phyloP scores from a whole-genome alignment of 768 basidiomycete genomes.

The Xerocomellus dryophilus region DNA sequence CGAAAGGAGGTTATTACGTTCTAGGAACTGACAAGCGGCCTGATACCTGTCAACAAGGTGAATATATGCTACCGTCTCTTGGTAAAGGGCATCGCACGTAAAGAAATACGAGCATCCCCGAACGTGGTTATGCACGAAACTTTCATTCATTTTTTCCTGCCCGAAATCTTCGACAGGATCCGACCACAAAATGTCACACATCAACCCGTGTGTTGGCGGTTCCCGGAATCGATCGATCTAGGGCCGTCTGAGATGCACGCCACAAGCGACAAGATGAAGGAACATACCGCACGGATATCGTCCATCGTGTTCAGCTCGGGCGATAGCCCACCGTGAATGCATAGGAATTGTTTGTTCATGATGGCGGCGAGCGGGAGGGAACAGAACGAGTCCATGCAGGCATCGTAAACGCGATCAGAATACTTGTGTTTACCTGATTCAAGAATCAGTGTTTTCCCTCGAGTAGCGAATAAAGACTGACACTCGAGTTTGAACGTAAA shows the following conservation, averaged over 20 bases:
- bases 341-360: slow-evolving; percentile 99
- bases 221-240: slow-evolving; percentile 98
- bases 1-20: slow-evolving; percentile 92
- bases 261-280: neutral
- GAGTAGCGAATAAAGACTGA: slow-evolving; percentile 38
- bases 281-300: slow-evolving; percentile 80
- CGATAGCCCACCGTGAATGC: slow-evolving; percentile 95
- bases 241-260: neutral
- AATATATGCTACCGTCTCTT: neutral
- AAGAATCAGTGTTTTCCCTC: slow-evolving; percentile 4
- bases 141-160: slow-evolving; percentile 85
- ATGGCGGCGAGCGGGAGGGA: slow-evolving; percentile 91
- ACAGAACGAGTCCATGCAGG: slow-evolving; percentile 98
- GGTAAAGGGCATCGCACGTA: slow-evolving; percentile 47
- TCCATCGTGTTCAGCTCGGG: slow-evolving; percentile 95
- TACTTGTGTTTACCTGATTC: slow-evolving; percentile 94
- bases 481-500: slow-evolving; percentile 99
- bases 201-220: slow-evolving; percentile 93
- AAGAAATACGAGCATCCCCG: slow-evolving; percentile 97
- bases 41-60: slow-evolving; percentile 63
- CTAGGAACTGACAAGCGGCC: slow-evolving; percentile 95
- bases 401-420: slow-evolving; percentile 93
- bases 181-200: slow-evolving; percentile 99
- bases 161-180: slow-evolving; percentile 98
- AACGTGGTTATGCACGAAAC: slow-evolving; percentile 94